These are phyloP conservation scores for Trichoderma sp. DNA, from an alignment of 2,329 filamentous ascomycete species.

Conservation along the genomic window DNA sequence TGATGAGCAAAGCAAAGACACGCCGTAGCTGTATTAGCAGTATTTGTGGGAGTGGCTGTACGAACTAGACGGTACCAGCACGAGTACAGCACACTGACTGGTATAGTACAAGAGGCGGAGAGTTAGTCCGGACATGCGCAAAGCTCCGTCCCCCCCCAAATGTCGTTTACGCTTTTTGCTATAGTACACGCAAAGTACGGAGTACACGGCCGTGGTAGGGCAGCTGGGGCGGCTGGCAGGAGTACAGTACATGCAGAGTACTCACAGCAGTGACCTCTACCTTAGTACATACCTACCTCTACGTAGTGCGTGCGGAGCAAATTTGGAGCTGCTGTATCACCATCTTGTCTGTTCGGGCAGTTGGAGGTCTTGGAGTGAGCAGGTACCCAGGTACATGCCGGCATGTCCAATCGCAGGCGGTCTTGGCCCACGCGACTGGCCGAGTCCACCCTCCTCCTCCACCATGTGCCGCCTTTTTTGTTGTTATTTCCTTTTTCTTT, in stretches of 20 bases:
- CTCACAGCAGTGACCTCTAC: background rate
- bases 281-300: background rate
- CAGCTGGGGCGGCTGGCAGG: background rate
- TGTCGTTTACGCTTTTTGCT: background rate
- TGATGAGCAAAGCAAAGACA: background rate
- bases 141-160: background rate
- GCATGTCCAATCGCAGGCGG: background rate
- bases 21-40: background rate
- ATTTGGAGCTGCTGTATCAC: slow-evolving; percentile 16
- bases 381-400: background rate
- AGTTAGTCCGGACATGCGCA: background rate
- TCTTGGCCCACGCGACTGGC: background rate
- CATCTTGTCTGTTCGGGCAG: slow-evolving; percentile 7
- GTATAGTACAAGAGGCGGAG: background rate
- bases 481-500: background rate
- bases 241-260: background rate
- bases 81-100: no score
- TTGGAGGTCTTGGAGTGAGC: background rate
- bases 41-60: no score
- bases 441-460: background rate
- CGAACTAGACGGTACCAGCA: background rate
- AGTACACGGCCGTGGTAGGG: background rate
- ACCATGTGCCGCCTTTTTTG: slow-evolving; percentile 2
- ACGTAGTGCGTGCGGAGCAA: slow-evolving; percentile 17
- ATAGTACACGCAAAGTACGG: background rate